A percentile compares a stretch with the other conserved stretches of the same genome.
Evolutionary conservation across 495 filamentous ascomycete genomes (phyloP).

Genomic region (Neurospora sp.): DNA sequence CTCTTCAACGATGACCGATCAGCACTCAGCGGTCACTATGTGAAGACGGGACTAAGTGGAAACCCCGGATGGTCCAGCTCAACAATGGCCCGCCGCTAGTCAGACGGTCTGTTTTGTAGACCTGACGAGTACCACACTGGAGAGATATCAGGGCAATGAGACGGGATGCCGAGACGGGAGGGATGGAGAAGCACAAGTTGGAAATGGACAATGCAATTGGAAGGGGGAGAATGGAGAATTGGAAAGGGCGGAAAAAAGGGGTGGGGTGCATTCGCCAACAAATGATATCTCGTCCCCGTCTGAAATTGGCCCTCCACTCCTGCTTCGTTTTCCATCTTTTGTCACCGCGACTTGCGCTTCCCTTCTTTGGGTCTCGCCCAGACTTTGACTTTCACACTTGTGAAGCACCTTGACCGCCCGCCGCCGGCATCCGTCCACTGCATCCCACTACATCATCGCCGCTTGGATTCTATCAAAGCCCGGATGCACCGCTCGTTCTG

Average conservation of each 20-base stretch:
- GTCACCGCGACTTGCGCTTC: slow-evolving; percentile 5
- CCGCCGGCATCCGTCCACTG: background rate
- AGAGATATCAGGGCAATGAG: background rate
- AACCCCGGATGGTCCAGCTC: background rate
- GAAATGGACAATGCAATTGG: background rate
- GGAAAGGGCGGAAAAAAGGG: background rate
- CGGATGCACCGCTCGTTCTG: slow-evolving; percentile 10
- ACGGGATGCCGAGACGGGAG: background rate
- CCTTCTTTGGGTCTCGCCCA: slow-evolving; percentile 1
- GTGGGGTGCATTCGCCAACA: background rate
- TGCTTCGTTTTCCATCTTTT: background rate
- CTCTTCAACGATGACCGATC: background rate
- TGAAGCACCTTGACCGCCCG: background rate
- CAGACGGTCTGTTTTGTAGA: no score
- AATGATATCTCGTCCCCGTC: background rate
- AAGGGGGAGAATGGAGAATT: background rate
- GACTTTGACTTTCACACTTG: slow-evolving; percentile 1
- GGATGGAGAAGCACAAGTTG: background rate
- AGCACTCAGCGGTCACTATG: background rate
- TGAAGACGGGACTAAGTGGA: background rate
- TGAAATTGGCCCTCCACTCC: slow-evolving; percentile 8
- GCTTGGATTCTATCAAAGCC: slow-evolving; percentile 1
- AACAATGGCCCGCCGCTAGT: background rate
- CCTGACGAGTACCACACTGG: background rate
- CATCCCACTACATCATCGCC: slow-evolving; percentile 15